These are phyloP conservation scores for Arabidopsis hybrid DNA, from an alignment of 441 rosid species.

Conservation along the genomic window DNA sequence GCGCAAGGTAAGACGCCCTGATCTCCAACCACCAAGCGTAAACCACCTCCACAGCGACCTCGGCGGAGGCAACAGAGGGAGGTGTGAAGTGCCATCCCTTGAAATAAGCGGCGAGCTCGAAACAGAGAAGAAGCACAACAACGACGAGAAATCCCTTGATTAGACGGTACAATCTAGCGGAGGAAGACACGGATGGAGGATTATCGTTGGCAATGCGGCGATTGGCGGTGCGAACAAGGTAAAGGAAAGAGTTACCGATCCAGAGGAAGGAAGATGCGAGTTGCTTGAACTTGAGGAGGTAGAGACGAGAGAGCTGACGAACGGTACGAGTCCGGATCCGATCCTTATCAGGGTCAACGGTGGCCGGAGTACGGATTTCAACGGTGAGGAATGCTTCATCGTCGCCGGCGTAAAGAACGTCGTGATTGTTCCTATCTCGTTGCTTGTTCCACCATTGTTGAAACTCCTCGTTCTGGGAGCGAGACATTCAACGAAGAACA, in stretches of 20 bases:
- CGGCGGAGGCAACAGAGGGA: constrained; percentile 71
- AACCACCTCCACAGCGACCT: constrained; percentile 55
- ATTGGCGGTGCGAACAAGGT: constrained; percentile 74
- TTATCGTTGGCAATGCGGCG: constrained; percentile 61
- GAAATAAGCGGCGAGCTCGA: constrained; percentile 81
- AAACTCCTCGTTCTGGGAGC: constrained; percentile 79
- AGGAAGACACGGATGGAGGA: constrained; percentile 47
- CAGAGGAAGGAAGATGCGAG: constrained; percentile 58
- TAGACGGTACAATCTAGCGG: constrained; percentile 63
- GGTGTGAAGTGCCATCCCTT: constrained; percentile 96
- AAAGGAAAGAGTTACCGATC: constrained; percentile 51
- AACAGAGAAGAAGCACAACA: constrained; percentile 63
- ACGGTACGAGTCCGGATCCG: constrained; percentile 70
- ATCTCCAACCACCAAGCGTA: constrained; percentile 81
- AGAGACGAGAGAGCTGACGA: constrained; percentile 78
- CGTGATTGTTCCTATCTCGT: constrained; percentile 51
- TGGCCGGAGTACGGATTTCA: constrained; percentile 49
- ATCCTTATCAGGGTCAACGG: constrained; percentile 53
- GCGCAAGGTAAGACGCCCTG: constrained; percentile 75
- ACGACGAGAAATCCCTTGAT: constrained; percentile 64
- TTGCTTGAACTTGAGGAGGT: constrained; percentile 66
- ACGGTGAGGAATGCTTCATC: constrained; percentile 49
- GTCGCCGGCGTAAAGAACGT: constrained; percentile 11
- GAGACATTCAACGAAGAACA: constrained; percentile 54
- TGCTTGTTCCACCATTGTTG: constrained; percentile 98